These are phyloP conservation scores for Yarrowia divulgata DNA, from an alignment of 805 yeast species.

Conservation along the genomic window DNA sequence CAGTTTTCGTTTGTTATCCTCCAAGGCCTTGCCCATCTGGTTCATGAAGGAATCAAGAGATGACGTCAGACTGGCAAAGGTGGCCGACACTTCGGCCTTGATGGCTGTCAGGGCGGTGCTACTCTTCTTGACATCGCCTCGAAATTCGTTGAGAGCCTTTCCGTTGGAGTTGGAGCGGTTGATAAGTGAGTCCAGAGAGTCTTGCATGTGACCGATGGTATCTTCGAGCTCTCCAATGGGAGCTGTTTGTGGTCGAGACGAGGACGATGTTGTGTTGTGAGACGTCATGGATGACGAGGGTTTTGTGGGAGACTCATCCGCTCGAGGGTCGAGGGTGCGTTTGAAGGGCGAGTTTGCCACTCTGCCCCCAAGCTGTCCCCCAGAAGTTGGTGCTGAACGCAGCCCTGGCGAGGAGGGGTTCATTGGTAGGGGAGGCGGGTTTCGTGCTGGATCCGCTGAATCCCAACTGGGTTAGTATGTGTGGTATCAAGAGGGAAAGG, in stretches of 20 bases:
- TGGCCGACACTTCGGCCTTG: constrained; percentile 26
- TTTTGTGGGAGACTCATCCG: constrained; percentile 13
- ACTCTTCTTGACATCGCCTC: constrained; percentile 35
- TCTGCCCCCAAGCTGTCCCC: constrained; percentile 10
- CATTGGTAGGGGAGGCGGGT: constrained; percentile 39
- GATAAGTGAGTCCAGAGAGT: constrained; percentile 35
- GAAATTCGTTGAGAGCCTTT: constrained; percentile 31
- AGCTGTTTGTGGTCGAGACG: constrained; percentile 14
- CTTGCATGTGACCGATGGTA: constrained; percentile 33
- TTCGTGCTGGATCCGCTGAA: constrained; percentile 36
- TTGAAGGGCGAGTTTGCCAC: constrained; percentile 27
- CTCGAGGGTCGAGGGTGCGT: constrained; percentile 20
- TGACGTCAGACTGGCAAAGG: constrained; percentile 21
- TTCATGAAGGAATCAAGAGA: constrained; percentile 20
- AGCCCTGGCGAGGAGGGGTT: constrained; percentile 23
- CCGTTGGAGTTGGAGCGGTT: constrained; percentile 36
- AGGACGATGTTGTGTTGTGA: neutral
- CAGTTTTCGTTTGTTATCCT: constrained; percentile 27
- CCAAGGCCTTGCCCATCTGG: constrained; percentile 32
- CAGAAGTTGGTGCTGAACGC: constrained; percentile 27
- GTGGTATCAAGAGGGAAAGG: neutral
- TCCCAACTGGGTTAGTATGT: constrained; percentile 35
- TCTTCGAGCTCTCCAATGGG: constrained; percentile 25
- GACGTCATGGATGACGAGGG: neutral
- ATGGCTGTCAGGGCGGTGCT: constrained; percentile 18